Evolutionary conservation across 169 alveolate genomes (phyloP), one percentile per base, ranked within the genome.

Genomic region (Eimeria falciformis): DNA sequence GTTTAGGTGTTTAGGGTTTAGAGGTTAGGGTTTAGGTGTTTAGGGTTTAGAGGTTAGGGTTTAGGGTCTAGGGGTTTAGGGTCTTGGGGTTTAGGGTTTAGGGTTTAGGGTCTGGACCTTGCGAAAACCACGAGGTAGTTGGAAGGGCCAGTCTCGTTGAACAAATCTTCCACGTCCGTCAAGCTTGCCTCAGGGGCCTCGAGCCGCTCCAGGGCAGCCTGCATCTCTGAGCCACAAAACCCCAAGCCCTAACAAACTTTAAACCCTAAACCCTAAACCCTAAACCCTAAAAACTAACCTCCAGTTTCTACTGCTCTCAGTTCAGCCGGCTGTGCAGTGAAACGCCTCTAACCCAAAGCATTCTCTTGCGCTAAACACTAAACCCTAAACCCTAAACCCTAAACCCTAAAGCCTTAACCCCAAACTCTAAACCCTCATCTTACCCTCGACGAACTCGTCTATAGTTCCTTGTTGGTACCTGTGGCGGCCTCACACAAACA

Each of bases 61-160:
- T 18, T n/a, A 62, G 75, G 75, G 40, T 62, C 21, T 62, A 6
- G 12, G 37, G 69, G 69, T 56, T 3, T n/a, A 62, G 75, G 29
- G 75, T 62, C n/a, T 12, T n/a, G 27, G 75, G 75, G 75, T 62
- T 62, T 62, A n/a, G 75, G 75, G 75, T 62, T 5, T 62, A 62
- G 29, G 75, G 75, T 62, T 12, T n/a, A 62, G 75, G 75, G 75
- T 62, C 27, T 62, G 40, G 75, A 86, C 92, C 90, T 47, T 47
- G 84, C 91, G 23, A 53, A 62, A 53, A 65, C 83, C n/a, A 90
- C 90, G 29, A 90, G 71, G 62, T 78, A 90, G 33, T 69, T 90
- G 82, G 75, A 58, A 40, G 81, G 25, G 14, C 56, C 43, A 0
- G 86, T 17, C 23, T 78, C 90, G 73, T 90, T 90, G 75, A 66